Conservation (phyloP, 2,329 filamentous ascomycete species). For the Botrytis squamosa region DNA sequence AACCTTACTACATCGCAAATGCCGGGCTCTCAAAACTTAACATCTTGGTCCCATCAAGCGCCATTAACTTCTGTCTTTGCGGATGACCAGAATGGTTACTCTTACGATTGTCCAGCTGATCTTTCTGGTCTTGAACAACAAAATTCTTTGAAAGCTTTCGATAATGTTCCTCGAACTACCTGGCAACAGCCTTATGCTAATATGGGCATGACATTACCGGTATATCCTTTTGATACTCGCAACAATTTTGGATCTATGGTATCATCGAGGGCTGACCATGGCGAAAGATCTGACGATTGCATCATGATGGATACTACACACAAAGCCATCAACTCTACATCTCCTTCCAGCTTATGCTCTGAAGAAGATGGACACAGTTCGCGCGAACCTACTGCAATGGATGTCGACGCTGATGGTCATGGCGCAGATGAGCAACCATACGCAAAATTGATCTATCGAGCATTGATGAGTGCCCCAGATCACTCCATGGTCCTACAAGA, state of each 20-base stretch:
- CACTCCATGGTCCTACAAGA: slow-evolving; percentile 78
- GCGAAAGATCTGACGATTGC: slow-evolving; percentile 13
- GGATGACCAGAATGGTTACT: slow-evolving; percentile 26
- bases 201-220: slow-evolving; percentile 23
- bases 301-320: slow-evolving; percentile 17
- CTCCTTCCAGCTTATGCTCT: slow-evolving; percentile 29
- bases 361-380: slow-evolving; percentile 36
- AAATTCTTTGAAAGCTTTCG: slow-evolving; percentile 22
- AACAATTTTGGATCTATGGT: slow-evolving; percentile 16
- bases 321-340: slow-evolving; percentile 21
- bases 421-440: slow-evolving; percentile 62
- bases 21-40: slow-evolving; percentile 23
- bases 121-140: slow-evolving; percentile 26
- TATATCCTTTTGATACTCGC: slow-evolving; percentile 27
- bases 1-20: slow-evolving; percentile 21
- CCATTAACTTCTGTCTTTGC: slow-evolving; percentile 22
- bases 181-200: slow-evolving; percentile 26
- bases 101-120: slow-evolving; percentile 30
- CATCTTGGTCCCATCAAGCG: slow-evolving; percentile 28
- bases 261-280: slow-evolving; percentile 5
- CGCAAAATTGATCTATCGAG: slow-evolving; percentile 75
- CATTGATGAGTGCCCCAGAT: slow-evolving; percentile 64
- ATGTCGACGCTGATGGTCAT: slow-evolving; percentile 34
- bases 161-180: slow-evolving; percentile 27
- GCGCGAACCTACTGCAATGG: slow-evolving; percentile 34